Evolutionary conservation across 495 filamentous ascomycete genomes (phyloP).

Genomic region (Symbiotaphrina buchneri): DNA sequence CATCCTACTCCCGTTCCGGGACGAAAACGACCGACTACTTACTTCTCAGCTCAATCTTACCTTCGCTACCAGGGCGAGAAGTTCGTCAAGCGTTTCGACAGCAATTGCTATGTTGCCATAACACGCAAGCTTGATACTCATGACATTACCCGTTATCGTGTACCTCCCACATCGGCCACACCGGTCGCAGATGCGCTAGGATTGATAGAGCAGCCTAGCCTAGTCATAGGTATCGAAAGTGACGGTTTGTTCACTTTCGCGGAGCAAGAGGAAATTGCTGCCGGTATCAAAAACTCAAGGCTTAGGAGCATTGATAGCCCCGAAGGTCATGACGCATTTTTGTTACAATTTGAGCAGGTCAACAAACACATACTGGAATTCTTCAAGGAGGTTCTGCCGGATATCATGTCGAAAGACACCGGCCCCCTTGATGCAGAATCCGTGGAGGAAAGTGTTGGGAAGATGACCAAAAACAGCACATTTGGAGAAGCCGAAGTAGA

Average conservation of each 20-base stretch:
- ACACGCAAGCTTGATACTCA: slow-evolving; percentile 98
- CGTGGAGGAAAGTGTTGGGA: slow-evolving; percentile 13
- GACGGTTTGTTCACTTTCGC: slow-evolving; percentile 94
- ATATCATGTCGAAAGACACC: slow-evolving; percentile 50
- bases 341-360: slow-evolving; percentile 93
- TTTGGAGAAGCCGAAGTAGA: slow-evolving; percentile 93
- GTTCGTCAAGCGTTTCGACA: slow-evolving; percentile 91
- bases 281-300: slow-evolving; percentile 53
- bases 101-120: slow-evolving; percentile 97
- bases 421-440: not conserved
- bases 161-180: slow-evolving; percentile 5
- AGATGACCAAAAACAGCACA: slow-evolving; percentile 55
- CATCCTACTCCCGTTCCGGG: slow-evolving; percentile 9
- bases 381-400: slow-evolving; percentile 56
- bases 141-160: slow-evolving; percentile 47
- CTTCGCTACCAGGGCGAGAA: slow-evolving; percentile 95
- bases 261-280: slow-evolving; percentile 80
- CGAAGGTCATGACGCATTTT: slow-evolving; percentile 90
- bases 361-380: slow-evolving; percentile 74
- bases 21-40: slow-evolving; percentile 42
- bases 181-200: slow-evolving; percentile 52
- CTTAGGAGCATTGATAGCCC: slow-evolving; percentile 75
- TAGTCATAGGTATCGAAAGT: slow-evolving; percentile 82
- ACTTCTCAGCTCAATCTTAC: slow-evolving; percentile 94
- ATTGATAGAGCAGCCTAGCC: slow-evolving; percentile 62